These are phyloP conservation scores for Miamiensis avidus DNA, from an alignment of 169 alveolate genomes.

Conservation along the genomic window DNA sequence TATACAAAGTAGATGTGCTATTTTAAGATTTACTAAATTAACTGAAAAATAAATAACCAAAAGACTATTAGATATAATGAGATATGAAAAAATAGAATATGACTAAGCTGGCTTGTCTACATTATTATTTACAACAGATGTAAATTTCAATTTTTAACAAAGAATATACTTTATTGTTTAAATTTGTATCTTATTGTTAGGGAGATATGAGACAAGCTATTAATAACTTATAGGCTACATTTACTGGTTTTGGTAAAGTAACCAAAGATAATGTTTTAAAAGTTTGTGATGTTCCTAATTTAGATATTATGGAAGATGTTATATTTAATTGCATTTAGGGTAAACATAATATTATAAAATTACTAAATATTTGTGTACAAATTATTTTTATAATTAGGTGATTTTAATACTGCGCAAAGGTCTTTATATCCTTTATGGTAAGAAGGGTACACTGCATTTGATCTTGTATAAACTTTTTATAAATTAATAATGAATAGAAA, in stretches of 20 bases:
- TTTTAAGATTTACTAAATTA: slow-evolving; percentile 95
- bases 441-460: slow-evolving; percentile 93
- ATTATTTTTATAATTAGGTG: background rate
- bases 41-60: slow-evolving; percentile 91
- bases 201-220: slow-evolving; percentile 93
- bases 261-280: slow-evolving; percentile 95
- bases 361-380: no score
- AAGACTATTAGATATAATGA: slow-evolving; percentile 87
- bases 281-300: slow-evolving; percentile 98
- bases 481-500: slow-evolving; percentile 62
- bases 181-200: slow-evolving; percentile 4
- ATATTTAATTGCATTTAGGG: slow-evolving; percentile 85
- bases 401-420: slow-evolving; percentile 85
- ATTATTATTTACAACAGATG: slow-evolving; percentile 95
- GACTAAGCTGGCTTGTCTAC: slow-evolving; percentile 95
- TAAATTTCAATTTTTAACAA: no score
- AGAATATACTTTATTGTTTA: background rate
- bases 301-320: slow-evolving; percentile 89
- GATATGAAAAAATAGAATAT: slow-evolving; percentile 75
- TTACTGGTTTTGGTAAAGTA: slow-evolving; percentile 94
- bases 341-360: slow-evolving; percentile 18
- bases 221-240: slow-evolving; percentile 96
- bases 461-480: slow-evolving; percentile 81
- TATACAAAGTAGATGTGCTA: slow-evolving; percentile 98
- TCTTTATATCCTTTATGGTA: slow-evolving; percentile 70